phyloP scores from a whole-genome alignment of 2,329 filamentous ascomycete genomes.

The Apiospora malaysiana region DNA sequence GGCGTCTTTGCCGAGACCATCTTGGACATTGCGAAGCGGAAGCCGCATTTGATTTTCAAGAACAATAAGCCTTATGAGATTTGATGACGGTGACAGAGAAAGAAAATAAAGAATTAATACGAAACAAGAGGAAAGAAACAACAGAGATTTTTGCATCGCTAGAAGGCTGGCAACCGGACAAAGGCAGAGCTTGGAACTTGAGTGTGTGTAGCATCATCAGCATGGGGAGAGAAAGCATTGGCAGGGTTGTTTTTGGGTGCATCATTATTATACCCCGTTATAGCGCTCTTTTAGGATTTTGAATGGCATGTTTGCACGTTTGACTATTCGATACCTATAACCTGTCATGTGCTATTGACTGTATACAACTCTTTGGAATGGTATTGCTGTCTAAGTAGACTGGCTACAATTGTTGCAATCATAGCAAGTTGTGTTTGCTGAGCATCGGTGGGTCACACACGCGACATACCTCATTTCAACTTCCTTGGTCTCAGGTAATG shows the following conservation, averaged over 20 bases:
- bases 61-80: conserved; percentile 63
- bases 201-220: not conserved
- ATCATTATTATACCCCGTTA: conserved; percentile 19
- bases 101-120: too few relatives aligned
- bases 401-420: not conserved
- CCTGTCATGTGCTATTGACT: not conserved
- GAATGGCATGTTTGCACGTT: not conserved
- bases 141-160: not conserved
- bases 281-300: conserved; percentile 15
- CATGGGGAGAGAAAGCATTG: not conserved
- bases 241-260: conserved; percentile 9
- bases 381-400: not conserved
- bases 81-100: conserved; percentile 29
- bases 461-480: not conserved
- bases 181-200: not conserved
- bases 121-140: not conserved
- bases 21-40: conserved; percentile 84
- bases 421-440: too few relatives aligned
- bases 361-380: not conserved
- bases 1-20: conserved; percentile 94
- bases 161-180: not conserved
- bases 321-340: not conserved
- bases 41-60: conserved; percentile 86
- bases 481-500: not conserved
- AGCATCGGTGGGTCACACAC: not conserved